phyloP scores from a whole-genome alignment of 2,329 filamentous ascomycete genomes.

The Fusarium brachygibbosum region DNA sequence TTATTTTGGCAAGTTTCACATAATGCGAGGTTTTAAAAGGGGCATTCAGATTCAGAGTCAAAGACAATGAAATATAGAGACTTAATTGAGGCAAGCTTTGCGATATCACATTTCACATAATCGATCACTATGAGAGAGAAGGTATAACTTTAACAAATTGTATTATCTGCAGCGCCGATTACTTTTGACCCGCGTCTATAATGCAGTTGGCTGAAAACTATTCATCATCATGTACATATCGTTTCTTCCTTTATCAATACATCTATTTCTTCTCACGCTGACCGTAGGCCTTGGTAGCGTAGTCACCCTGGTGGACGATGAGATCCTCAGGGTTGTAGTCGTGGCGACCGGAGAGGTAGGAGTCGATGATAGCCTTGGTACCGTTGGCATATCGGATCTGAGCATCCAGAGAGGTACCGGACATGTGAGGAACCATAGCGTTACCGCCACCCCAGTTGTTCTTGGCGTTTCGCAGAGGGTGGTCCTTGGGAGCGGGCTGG shows the following conservation, averaged over 20 bases:
- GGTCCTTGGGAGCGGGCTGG: conserved; percentile 93
- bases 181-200: conserved; percentile 42
- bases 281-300: conserved; percentile 94
- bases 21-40: not conserved
- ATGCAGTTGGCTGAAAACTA: conserved; percentile 39
- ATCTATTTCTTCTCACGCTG: conserved; percentile 68
- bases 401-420: conserved; percentile 96
- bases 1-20: not conserved
- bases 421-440: conserved; percentile 99
- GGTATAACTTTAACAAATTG: conserved; percentile 40
- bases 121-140: not conserved
- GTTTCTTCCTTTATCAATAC: conserved; percentile 31
- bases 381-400: conserved; percentile 92
- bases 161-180: conserved; percentile 45
- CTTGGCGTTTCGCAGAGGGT: conserved; percentile 91
- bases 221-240: conserved; percentile 44
- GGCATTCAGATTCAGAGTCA: not conserved
- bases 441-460: conserved; percentile 97
- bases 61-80: not conserved
- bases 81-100: not conserved
- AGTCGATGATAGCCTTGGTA: conserved; percentile 89
- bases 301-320: conserved; percentile 90
- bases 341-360: conserved; percentile 87
- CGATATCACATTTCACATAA: not conserved
- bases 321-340: conserved; percentile 93